Conservation (phyloP, 768 basidiomycete genomes). For the Agaricus blazei region DNA sequence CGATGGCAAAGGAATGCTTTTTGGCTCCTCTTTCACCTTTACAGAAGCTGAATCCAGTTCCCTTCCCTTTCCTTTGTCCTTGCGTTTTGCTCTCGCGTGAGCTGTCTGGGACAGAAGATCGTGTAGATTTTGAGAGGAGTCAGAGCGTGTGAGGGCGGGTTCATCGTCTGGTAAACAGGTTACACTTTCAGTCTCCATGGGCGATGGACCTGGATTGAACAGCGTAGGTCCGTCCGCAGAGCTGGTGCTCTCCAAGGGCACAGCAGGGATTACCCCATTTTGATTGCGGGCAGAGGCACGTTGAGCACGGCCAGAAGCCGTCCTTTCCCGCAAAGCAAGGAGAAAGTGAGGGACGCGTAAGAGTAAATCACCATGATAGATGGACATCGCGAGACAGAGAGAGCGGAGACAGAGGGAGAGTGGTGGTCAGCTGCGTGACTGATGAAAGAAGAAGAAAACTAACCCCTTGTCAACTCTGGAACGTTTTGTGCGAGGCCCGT, state of each 20-base stretch:
- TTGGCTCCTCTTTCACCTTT: constrained; percentile 51
- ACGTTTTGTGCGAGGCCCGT: constrained; percentile 68
- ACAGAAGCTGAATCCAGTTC: constrained; percentile 34
- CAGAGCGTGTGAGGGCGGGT: constrained; percentile 57
- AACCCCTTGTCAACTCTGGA: constrained; percentile 71
- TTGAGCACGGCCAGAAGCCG: constrained; percentile 63
- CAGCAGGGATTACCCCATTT: constrained; percentile 35
- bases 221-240: constrained; percentile 30
- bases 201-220: constrained; percentile 20
- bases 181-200: constrained; percentile 40
- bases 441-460: constrained; percentile 26
- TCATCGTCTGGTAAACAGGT: constrained; percentile 55
- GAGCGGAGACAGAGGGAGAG: constrained; percentile 12
- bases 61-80: constrained; percentile 53
- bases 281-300: constrained; percentile 67
- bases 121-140: constrained; percentile 41
- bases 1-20: constrained; percentile 31
- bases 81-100: constrained; percentile 31
- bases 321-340: constrained; percentile 30
- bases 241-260: constrained; percentile 35
- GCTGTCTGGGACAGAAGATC: constrained; percentile 24
- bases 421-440: constrained; percentile 16
- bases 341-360: constrained; percentile 15
- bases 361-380: constrained; percentile 19
- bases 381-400: constrained; percentile 12